These are phyloP conservation scores for Talaromyces sp. DNA, from an alignment of 2,329 filamentous ascomycete species.

Conservation along the genomic window DNA sequence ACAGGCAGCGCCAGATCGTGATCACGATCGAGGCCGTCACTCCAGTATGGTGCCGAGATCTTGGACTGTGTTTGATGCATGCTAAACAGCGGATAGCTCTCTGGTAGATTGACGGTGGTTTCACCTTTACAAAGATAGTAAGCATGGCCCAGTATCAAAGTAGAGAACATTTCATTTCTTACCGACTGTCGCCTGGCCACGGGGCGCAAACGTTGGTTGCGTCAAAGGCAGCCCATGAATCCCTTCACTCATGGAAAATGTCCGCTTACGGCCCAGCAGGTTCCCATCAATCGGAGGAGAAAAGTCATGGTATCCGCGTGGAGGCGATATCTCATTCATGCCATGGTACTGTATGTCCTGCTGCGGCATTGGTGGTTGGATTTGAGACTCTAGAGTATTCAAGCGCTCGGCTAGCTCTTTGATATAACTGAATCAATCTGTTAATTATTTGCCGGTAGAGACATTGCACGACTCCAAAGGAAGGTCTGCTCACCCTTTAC, in stretches of 20 bases:
- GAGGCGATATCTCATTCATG: conserved; percentile 39
- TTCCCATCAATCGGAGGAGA: conserved; percentile 46
- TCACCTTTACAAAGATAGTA: conserved; percentile 12
- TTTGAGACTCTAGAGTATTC: conserved; percentile 73
- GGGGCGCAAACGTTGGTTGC: conserved; percentile 33
- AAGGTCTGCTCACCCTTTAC: conserved; percentile 61
- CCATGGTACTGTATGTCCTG: conserved; percentile 40
- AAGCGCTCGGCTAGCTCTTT: conserved; percentile 85
- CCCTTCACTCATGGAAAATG: conserved; percentile 47
- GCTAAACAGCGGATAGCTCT: conserved; percentile 15
- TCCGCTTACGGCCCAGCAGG: conserved; percentile 43
- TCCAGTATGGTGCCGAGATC: conserved; percentile 37
- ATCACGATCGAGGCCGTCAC: conserved; percentile 24
- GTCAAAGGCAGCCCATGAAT: conserved; percentile 40
- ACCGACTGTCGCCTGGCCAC: conserved; percentile 32
- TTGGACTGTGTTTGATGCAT: conserved; percentile 37
- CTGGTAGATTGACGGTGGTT: conserved; percentile 12
- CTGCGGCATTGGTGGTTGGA: conserved; percentile 44
- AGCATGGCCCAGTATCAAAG: not conserved
- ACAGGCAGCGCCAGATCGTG: conserved; percentile 14
- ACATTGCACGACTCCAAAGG: not conserved
- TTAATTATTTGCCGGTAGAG: not conserved
- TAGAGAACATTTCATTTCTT: conserved; percentile 12
- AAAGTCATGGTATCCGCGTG: conserved; percentile 48
- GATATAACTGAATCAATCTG: conserved; percentile 54